Evolutionary conservation across 768 basidiomycete genomes (phyloP), one percentile per base, ranked within the genome.

Genomic region (Panellus pusillus): DNA sequence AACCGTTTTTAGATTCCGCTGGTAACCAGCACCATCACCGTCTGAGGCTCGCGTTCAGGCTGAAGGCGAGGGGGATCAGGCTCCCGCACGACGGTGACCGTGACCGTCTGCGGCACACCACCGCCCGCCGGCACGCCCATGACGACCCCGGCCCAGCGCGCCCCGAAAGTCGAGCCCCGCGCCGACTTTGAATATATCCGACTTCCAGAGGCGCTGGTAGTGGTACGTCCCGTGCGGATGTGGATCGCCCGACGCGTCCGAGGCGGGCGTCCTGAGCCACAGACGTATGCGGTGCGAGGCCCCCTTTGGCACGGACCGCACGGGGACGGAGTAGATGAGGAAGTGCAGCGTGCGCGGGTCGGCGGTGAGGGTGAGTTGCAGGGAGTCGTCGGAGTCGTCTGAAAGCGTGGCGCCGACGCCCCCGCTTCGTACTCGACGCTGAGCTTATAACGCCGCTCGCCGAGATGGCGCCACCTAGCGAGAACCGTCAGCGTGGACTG

Each of bases 161-260:
- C 75, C 74, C 24, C 6, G 24, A 53, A 87, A 87, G 54, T 80
- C 74, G 29, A 87, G 77, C 27, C 73, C 66, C 0, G 74, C 74
- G 15, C 86, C 85, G 14, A 88, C 62, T 63, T 83, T 85, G 65
- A 87, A 82, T 14, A 71, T 67, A 61, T 87, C 85, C 18, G 72
- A 73, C 66, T 84, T 84, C 79, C 81, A 87, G 63, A 88, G 71
- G 17, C 85, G 81, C 60, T 86, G 84, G 66, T 81, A 87, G 32
- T n/a, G n/a, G n/a, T n/a, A n/a, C n/a, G n/a, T n/a, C n/a, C n/a
- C n/a, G n/a, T n/a, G n/a, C n/a, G n/a, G n/a, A n/a, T n/a, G n/a
- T n/a, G n/a, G n/a, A n/a, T n/a, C 49, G 44, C 64, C 29, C 61
- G 41, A 18, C 67, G 64, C 39, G n/a, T n/a, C n/a, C 68, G 48